These are phyloP conservation scores for Xanthoconium purpureum DNA, from an alignment of 768 basidiomycete species.

Conservation along the genomic window DNA sequence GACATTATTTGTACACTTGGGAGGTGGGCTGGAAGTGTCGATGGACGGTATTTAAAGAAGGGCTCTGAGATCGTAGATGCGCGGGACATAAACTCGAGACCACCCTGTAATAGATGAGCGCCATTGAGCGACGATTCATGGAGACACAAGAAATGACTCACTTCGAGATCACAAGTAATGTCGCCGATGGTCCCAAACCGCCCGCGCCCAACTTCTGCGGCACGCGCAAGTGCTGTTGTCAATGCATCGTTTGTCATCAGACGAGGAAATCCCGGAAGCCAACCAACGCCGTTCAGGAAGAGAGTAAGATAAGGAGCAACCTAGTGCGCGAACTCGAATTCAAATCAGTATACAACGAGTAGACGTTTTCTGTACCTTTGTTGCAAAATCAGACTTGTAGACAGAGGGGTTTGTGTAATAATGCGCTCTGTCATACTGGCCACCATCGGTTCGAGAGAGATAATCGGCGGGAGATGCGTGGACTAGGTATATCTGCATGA, in stretches of 20 bases:
- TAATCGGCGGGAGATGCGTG: slow-evolving; percentile 72
- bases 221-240: slow-evolving; percentile 44
- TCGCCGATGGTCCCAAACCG: slow-evolving; percentile 78
- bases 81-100: slow-evolving; percentile 77
- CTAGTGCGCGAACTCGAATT: slow-evolving; percentile 35
- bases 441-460: slow-evolving; percentile 54
- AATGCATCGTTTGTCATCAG: slow-evolving; percentile 72
- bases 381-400: slow-evolving; percentile 67
- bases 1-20: slow-evolving; percentile 77
- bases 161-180: slow-evolving; percentile 86
- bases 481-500: slow-evolving; percentile 65
- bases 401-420: slow-evolving; percentile 72
- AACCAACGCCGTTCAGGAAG: slow-evolving; percentile 84
- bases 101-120: slow-evolving; percentile 50
- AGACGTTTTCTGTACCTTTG: slow-evolving; percentile 45
- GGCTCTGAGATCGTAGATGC: slow-evolving; percentile 78
- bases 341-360: background rate
- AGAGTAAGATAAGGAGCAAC: slow-evolving; percentile 84
- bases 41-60: slow-evolving; percentile 53
- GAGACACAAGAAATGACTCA: slow-evolving; percentile 25
- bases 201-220: slow-evolving; percentile 47
- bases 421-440: slow-evolving; percentile 54
- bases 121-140: background rate
- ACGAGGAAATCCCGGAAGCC: slow-evolving; percentile 75
- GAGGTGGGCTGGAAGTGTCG: slow-evolving; percentile 41